Evolutionary conservation across 768 basidiomycete species (phyloP).

Genomic region (Macrocybe gigantea): DNA sequence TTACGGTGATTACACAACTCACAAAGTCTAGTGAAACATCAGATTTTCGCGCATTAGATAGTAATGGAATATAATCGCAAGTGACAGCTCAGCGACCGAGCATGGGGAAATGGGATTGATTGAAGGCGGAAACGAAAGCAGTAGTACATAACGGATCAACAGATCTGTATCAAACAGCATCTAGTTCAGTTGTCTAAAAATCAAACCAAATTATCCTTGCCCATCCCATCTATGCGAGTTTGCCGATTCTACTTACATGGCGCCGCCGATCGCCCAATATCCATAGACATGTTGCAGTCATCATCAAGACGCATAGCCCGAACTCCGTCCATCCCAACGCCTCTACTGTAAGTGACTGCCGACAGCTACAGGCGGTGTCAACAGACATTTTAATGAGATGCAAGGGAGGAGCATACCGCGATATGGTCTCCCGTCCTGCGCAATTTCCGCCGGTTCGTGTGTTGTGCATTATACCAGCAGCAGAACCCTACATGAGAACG

Average conservation of each 20-base stretch:
- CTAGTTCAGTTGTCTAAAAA: too few species aligned
- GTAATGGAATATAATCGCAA: too few species aligned
- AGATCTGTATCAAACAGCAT: too few species aligned
- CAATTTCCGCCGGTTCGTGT: conserved; percentile 60
- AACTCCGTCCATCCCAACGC: conserved; percentile 76
- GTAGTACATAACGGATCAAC: too few species aligned
- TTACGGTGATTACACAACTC: too few species aligned
- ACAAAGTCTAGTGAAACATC: too few species aligned
- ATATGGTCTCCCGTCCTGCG: conserved; percentile 43
- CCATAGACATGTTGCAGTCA: conserved; percentile 48
- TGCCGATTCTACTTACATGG: conserved; percentile 16
- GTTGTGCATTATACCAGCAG: conserved; percentile 61
- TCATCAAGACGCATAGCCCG: conserved; percentile 49
- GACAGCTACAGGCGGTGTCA: conserved; percentile 38
- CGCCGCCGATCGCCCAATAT: conserved; percentile 15
- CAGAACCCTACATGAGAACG: conserved; percentile 43
- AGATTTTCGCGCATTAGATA: too few species aligned
- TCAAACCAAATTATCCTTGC: too few species aligned
- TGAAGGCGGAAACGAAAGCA: too few species aligned
- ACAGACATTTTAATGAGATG: background rate
- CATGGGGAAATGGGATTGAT: too few species aligned
- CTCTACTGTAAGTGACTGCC: conserved; percentile 68
- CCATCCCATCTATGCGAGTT: background rate
- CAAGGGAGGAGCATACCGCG: conserved; percentile 31
- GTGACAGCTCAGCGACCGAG: too few species aligned